These are phyloP conservation scores for Penicillium bovifimosum DNA, from an alignment of 495 filamentous ascomycete species.

Conservation along the genomic window DNA sequence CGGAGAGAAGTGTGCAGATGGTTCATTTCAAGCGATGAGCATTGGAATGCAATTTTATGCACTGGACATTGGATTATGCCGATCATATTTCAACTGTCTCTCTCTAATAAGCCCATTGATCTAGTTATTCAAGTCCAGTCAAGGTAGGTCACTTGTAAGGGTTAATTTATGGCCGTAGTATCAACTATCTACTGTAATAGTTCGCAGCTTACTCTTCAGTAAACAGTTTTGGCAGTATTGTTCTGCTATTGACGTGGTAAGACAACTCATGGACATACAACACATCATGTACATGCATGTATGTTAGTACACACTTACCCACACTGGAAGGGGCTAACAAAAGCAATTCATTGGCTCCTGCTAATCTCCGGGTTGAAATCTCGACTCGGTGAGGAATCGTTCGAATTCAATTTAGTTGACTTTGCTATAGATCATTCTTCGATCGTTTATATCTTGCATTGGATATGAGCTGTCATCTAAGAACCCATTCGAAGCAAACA, in stretches of 20 bases:
- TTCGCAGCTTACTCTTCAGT: no score
- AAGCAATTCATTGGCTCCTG: neutral
- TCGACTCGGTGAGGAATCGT: neutral
- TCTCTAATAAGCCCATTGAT: no score
- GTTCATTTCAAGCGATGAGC: neutral
- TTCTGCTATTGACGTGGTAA: neutral
- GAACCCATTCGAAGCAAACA: neutral
- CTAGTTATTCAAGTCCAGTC: no score
- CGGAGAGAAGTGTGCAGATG: no score
- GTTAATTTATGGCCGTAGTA: no score
- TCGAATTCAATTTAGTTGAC: neutral
- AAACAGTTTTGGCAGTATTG: no score
- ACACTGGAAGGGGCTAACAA: no score
- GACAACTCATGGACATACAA: neutral
- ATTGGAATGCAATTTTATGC: neutral
- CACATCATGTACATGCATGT: neutral
- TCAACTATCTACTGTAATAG: no score
- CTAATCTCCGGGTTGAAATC: conserved; percentile 6
- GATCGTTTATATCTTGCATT: no score
- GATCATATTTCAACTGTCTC: neutral
- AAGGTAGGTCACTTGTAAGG: no score
- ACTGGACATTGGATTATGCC: neutral
- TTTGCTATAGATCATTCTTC: conserved; percentile 2
- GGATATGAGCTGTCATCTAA: neutral
- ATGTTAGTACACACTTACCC: no score